Percentiles rank a stretch among this genome's conserved stretches.
phyloP scores from a whole-genome alignment of 495 filamentous ascomycete genomes.

The Neurospora terricola region DNA sequence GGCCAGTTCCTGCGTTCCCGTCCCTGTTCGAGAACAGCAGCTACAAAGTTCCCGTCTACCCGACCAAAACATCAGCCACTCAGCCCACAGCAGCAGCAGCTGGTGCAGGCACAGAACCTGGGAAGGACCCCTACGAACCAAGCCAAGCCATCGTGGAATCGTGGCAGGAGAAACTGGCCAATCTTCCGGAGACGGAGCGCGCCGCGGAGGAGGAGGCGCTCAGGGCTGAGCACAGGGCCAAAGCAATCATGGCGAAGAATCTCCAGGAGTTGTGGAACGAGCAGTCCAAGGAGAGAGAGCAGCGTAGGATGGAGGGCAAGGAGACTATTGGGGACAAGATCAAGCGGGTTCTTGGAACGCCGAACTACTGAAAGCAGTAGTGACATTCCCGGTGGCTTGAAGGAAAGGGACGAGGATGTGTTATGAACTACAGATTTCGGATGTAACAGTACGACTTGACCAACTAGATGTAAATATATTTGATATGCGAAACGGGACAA shows the following conservation, averaged over 20 bases:
- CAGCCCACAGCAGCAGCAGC: not conserved
- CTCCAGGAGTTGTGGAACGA: constrained; percentile 45
- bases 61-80: constrained; percentile 15
- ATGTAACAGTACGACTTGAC: not conserved
- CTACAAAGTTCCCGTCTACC: constrained; percentile 8
- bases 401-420: not conserved
- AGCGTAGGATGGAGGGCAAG: constrained; percentile 49
- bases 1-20: constrained; percentile 38
- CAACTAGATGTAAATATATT: not conserved
- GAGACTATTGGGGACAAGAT: constrained; percentile 43
- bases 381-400: constrained; percentile 1
- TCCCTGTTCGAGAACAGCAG: constrained; percentile 29
- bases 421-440: not conserved
- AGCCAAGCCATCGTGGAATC: constrained; percentile 25
- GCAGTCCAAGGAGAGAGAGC: constrained; percentile 46
- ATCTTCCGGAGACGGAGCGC: constrained; percentile 51
- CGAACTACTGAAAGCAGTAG: not conserved
- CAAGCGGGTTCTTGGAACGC: constrained; percentile 6
- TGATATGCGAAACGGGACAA: too few relatives aligned
- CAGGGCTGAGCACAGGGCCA: constrained; percentile 48
- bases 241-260: constrained; percentile 42
- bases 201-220: constrained; percentile 57
- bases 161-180: constrained; percentile 46
- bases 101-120: not conserved
- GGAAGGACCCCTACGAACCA: constrained; percentile 14